phyloP scores from a whole-genome alignment of 306 rosid species.

The Sicyos edulis region DNA sequence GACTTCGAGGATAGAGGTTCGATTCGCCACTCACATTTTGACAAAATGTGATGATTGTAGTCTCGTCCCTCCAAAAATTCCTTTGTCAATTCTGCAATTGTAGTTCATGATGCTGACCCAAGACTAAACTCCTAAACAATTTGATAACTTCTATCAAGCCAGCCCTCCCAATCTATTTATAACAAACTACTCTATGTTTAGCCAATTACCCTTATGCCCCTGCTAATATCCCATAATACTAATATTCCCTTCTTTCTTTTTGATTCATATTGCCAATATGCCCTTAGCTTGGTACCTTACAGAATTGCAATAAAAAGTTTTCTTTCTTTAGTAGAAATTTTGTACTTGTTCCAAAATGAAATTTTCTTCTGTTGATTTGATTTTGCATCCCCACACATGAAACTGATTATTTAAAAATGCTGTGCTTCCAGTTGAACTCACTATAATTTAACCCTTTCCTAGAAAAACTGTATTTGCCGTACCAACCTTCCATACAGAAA shows the following conservation, averaged over 20 bases:
- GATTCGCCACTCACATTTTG: too few species aligned
- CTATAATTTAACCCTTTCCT: not conserved
- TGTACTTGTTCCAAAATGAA: not conserved
- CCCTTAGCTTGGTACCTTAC: too few species aligned
- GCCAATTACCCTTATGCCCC: too few species aligned
- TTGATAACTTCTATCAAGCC: too few species aligned
- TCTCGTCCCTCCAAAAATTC: not conserved
- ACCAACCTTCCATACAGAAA: not conserved
- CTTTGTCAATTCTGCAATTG: too few species aligned
- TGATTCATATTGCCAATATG: too few species aligned
- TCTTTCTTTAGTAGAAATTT: not conserved
- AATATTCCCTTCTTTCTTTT: too few species aligned
- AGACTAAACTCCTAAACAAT: too few species aligned
- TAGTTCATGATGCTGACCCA: too few species aligned
- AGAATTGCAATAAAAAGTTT: not conserved
- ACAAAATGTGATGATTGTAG: not conserved
- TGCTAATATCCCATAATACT: too few species aligned
- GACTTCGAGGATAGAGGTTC: not conserved
- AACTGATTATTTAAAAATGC: not conserved
- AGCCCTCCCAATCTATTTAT: too few species aligned
- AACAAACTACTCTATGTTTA: not conserved
- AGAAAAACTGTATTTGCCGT: not conserved
- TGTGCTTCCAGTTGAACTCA: not conserved
- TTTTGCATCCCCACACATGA: not conserved
- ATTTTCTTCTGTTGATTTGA: not conserved